These are phyloP conservation scores for Lachancea sp. DNA, from an alignment of 805 yeast genomes.

Conservation along the genomic window DNA sequence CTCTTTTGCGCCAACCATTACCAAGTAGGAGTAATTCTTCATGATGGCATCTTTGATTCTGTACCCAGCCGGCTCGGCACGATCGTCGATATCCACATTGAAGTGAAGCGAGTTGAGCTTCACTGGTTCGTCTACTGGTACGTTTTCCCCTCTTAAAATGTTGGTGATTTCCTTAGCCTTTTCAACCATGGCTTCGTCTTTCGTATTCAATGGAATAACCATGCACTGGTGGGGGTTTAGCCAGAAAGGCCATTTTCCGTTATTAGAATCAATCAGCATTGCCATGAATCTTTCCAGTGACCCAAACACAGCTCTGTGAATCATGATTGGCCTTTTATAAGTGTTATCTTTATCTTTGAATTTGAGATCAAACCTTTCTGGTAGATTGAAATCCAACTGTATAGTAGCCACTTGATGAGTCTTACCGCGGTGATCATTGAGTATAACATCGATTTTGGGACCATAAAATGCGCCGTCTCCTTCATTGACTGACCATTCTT, in stretches of 20 bases:
- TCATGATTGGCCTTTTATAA: slow-evolving; percentile 75
- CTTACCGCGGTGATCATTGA: slow-evolving; percentile 73
- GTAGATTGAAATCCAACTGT: slow-evolving; percentile 92
- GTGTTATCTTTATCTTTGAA: slow-evolving; percentile 51
- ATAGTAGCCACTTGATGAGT: slow-evolving; percentile 92
- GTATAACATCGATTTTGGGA: slow-evolving; percentile 85
- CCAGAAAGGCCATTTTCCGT: slow-evolving; percentile 98
- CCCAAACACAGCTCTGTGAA: slow-evolving; percentile 93
- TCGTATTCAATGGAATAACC: slow-evolving; percentile 69
- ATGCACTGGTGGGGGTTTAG: slow-evolving; percentile 85
- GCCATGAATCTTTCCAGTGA: slow-evolving; percentile 92
- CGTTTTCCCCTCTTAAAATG: slow-evolving; percentile 43
- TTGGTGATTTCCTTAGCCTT: slow-evolving; percentile 47
- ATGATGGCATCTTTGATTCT: slow-evolving; percentile 72
- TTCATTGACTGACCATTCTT: slow-evolving; percentile 63
- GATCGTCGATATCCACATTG: slow-evolving; percentile 66
- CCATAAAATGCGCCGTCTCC: slow-evolving; percentile 98
- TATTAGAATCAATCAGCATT: slow-evolving; percentile 78
- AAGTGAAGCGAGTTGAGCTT: slow-evolving; percentile 56
- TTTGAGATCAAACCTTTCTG: slow-evolving; percentile 69
- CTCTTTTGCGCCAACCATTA: slow-evolving; percentile 88
- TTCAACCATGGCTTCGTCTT: slow-evolving; percentile 39
- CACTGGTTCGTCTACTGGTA: slow-evolving; percentile 35
- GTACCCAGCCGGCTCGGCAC: slow-evolving; percentile 72
- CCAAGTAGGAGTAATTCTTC: slow-evolving; percentile 69